Base-by-base conservation (phyloP, 495 filamentous ascomycete genomes). In the Talaromyces adpressus region DNA sequence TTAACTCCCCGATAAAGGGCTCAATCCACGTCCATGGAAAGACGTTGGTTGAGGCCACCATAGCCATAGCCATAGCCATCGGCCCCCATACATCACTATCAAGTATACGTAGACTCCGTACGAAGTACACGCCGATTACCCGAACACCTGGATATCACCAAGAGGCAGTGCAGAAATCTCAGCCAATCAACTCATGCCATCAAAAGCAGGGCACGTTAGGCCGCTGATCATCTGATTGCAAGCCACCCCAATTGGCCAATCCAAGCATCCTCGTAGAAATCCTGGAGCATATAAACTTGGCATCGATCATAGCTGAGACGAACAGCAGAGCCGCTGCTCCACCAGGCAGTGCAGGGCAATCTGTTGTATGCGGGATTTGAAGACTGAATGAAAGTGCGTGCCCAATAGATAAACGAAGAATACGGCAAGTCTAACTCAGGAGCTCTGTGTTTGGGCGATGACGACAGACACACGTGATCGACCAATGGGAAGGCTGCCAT, bases 251-350 rank as follows among this genome's bases (percentile, higher is more conserved):
- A 49, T 49, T 49, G 45, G 45, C 18, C 45, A 49, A 49, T 49
- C n/a, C 2, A 16, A 49, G 11, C n/a, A 9, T 49, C 45, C 18
- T 9, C n/a, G 16, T 20, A 18, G 7, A 49, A 6, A 49, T 20
- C 9, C 27, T 56, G 20, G n/a, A 29, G 7, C 20, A 56, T 20
- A 16, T 22, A 27, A 27, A 56, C 52, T 56, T 56, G 52, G 23
- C 52, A 29, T 56, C 52, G n/a, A 29, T 54, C 52, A 54, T 54
- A 29, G 52, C 52, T 54, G 20, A 20, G 23, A 54, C 29, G 39
- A 45, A n/a, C 39, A 45, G n/a, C 45, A 56, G 52, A 56, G 52
- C 52, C 52, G 52, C 52, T 25, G 52, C 22, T 29, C 52, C 52
- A 56, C 52, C 20, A 56, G 52, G 52, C 52, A 27, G 52, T 56